Conservation (phyloP, 192 early-diverging fungal genomes). For the Coemansia sp. region DNA sequence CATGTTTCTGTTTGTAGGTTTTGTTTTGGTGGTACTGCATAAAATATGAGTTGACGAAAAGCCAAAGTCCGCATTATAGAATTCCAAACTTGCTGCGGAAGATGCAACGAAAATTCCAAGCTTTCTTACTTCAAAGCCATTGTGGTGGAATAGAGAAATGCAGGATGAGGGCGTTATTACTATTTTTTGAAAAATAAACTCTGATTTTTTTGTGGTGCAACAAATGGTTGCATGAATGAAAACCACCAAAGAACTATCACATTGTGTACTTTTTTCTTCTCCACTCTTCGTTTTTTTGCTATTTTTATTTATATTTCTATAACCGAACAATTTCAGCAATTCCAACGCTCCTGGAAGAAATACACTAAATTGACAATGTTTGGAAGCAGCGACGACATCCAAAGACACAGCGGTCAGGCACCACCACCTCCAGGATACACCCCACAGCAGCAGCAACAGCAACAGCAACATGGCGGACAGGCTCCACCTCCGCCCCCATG, state of each 20-base stretch:
- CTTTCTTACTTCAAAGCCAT: too few relatives aligned
- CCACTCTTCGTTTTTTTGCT: too few relatives aligned
- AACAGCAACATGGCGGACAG: constrained; percentile 14
- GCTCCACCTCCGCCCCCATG: constrained; percentile 16
- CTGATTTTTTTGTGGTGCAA: too few relatives aligned
- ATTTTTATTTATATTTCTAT: too few relatives aligned
- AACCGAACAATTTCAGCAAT: too few relatives aligned
- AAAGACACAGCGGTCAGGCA: neutral
- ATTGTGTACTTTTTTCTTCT: too few relatives aligned
- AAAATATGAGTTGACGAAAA: neutral
- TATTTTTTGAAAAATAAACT: too few relatives aligned
- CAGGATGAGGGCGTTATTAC: too few relatives aligned
- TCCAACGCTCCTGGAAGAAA: too few relatives aligned
- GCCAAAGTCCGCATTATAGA: neutral
- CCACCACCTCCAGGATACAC: neutral
- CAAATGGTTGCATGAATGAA: too few relatives aligned
- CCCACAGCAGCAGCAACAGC: neutral
- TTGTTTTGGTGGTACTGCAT: neutral
- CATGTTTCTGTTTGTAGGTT: neutral
- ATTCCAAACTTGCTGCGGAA: neutral
- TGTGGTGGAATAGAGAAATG: too few relatives aligned
- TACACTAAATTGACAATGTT: constrained; percentile 18
- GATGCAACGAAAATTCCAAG: neutral
- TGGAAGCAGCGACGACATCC: constrained; percentile 12
- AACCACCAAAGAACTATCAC: too few relatives aligned